phyloP scores from a whole-genome alignment of 2,329 filamentous ascomycete species.

The Nemania abortiva region DNA sequence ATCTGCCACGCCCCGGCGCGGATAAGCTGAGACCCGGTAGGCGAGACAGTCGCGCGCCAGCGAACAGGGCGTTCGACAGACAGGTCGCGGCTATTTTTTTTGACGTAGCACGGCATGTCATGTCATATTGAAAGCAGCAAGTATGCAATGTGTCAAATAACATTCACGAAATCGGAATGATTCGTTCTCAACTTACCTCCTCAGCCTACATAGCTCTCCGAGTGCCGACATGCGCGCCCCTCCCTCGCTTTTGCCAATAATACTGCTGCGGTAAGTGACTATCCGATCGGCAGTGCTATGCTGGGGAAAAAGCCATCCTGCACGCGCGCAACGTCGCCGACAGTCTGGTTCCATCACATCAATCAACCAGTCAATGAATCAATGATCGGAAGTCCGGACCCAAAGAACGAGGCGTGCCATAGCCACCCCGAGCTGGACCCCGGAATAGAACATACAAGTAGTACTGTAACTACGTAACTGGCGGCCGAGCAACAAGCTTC shows the following conservation, averaged over 20 bases:
- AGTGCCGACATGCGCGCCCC: neutral
- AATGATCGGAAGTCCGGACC: slow-evolving; percentile 25
- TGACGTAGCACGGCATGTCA: slow-evolving; percentile 20
- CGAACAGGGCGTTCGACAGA: neutral
- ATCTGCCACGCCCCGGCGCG: slow-evolving; percentile 16
- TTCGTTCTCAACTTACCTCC: neutral
- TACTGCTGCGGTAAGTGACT: neutral
- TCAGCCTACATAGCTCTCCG: neutral
- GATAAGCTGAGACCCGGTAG: slow-evolving; percentile 32
- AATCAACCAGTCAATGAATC: neutral
- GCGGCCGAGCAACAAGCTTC: slow-evolving; percentile 16
- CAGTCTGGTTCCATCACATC: neutral
- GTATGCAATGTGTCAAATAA: slow-evolving; percentile 25
- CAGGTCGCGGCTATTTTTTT: slow-evolving; percentile 26
- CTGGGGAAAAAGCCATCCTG: slow-evolving; percentile 10
- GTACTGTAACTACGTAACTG: neutral
- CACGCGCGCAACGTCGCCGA: neutral
- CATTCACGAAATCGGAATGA: slow-evolving; percentile 5
- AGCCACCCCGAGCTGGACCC: slow-evolving; percentile 10
- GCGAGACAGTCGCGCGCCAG: slow-evolving; percentile 36
- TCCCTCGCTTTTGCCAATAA: neutral
- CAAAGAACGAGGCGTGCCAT: slow-evolving; percentile 1
- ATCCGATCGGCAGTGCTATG: slow-evolving; percentile 23
- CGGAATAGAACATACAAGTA: slow-evolving; percentile 16
- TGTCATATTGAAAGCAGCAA: neutral